phyloP scores from a whole-genome alignment of 176 grass and related monocot species.

The Paspalum notatum region DNA sequence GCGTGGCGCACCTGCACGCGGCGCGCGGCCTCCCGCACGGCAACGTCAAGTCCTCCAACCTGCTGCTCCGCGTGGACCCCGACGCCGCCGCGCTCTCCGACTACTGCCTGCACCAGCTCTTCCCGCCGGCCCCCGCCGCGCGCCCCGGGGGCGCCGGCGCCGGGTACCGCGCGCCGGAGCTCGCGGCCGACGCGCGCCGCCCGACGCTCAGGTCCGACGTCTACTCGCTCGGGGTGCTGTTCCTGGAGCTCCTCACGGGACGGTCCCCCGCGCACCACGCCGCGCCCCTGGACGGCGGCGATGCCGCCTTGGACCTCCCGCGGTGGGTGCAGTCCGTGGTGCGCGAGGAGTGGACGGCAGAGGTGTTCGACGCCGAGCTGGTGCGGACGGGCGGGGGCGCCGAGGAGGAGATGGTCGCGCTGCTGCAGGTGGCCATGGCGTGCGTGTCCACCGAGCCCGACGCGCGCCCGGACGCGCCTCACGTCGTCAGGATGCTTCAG shows the following conservation, averaged over 20 bases:
- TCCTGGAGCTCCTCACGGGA: conserved; percentile 81
- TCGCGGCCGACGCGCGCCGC: conserved; percentile 59
- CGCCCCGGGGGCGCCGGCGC: conserved; percentile 42
- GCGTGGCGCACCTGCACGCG: conserved; percentile 74
- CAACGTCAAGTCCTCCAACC: conserved; percentile 90
- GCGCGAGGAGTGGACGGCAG: conserved; percentile 93
- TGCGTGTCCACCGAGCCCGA: conserved; percentile 71
- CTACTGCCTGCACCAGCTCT: conserved; percentile 77
- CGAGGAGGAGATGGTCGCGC: conserved; percentile 95
- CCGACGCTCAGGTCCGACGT: conserved; percentile 79
- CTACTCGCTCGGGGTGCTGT: conserved; percentile 81
- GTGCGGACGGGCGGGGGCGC: conserved; percentile 44
- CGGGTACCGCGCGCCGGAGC: conserved; percentile 83
- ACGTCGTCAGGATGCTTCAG: conserved; percentile 73
- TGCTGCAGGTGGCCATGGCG: conserved; percentile 90
- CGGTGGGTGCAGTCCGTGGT: conserved; percentile 95
- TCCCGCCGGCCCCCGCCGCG: conserved; percentile 50
- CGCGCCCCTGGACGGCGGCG: conserved; percentile 47
- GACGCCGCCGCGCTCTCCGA: conserved; percentile 76
- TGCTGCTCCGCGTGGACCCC: conserved; percentile 75
- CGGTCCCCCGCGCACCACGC: conserved; percentile 49
- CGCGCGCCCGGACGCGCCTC: conserved; percentile 50
- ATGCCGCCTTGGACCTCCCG: conserved; percentile 71
- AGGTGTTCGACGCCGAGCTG: conserved; percentile 93
- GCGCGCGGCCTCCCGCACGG: conserved; percentile 69